Conservation (phyloP, 1,284 basidiomycete species). For the Neonothopanus nambi region DNA sequence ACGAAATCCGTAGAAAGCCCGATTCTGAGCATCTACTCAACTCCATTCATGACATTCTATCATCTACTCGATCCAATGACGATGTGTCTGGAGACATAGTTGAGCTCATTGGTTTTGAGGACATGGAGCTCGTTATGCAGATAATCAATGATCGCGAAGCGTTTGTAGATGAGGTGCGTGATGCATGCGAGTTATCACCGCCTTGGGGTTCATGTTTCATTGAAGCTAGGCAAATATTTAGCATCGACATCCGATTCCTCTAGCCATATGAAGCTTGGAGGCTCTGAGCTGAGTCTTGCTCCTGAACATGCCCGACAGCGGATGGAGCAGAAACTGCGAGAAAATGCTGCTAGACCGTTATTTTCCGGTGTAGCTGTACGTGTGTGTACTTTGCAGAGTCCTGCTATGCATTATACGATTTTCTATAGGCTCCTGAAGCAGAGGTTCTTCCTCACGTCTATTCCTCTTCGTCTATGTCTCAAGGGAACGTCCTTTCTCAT, state of each 20-base stretch:
- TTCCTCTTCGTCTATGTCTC: conserved; percentile 60
- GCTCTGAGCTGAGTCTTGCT: conserved; percentile 44
- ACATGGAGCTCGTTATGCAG: conserved; percentile 69
- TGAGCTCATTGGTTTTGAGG: conserved; percentile 87
- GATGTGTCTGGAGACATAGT: conserved; percentile 78
- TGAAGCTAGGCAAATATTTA: not conserved
- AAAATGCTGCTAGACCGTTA: conserved; percentile 69
- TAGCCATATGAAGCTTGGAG: conserved; percentile 10
- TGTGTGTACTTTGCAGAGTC: conserved; percentile 23
- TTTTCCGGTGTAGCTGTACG: conserved; percentile 60
- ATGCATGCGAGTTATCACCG: not conserved
- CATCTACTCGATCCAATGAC: conserved; percentile 48
- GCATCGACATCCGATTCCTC: not conserved
- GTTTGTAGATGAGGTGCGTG: conserved; percentile 43
- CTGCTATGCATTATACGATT: not conserved
- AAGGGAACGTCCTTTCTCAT: conserved; percentile 74
- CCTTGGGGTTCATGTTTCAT: not conserved
- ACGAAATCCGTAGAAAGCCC: conserved; percentile 12
- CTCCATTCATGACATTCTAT: conserved; percentile 32
- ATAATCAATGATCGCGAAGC: conserved; percentile 50
- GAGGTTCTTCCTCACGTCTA: conserved; percentile 91
- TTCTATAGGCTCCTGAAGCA: conserved; percentile 49
- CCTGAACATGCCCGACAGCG: conserved; percentile 60
- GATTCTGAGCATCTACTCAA: conserved; percentile 26
- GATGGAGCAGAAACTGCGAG: conserved; percentile 65